A percentile compares a stretch with the other conserved stretches of the same genome.
Evolutionary conservation across 495 filamentous ascomycete species (phyloP).

Genomic region (Terfezia boudieri): DNA sequence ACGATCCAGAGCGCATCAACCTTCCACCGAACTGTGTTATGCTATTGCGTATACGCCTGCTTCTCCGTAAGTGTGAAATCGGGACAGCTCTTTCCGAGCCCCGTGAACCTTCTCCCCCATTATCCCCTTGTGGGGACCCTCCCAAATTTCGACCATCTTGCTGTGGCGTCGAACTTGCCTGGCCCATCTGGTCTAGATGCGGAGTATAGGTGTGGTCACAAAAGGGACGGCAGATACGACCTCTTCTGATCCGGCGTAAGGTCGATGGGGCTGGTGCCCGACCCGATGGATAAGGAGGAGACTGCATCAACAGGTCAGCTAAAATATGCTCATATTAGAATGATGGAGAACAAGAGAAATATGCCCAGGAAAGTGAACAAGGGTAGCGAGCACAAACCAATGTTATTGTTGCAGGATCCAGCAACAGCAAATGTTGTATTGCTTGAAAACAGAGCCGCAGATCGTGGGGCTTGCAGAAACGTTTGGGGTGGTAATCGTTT

Average conservation of each 20-base stretch:
- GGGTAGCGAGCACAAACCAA: too few relatives aligned
- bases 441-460: too few relatives aligned
- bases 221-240: not conserved
- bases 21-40: conserved; percentile 12
- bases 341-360: not conserved
- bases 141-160: conserved; percentile 3
- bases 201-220: not conserved
- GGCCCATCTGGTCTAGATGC: conserved; percentile 18
- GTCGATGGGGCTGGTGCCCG: not conserved
- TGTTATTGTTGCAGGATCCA: too few relatives aligned
- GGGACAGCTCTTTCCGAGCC: conserved; percentile 5
- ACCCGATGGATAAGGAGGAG: not conserved
- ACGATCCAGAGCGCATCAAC: conserved; percentile 8
- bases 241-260: not conserved
- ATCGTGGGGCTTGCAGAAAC: too few relatives aligned
- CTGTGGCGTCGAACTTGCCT: conserved; percentile 20
- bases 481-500: too few relatives aligned
- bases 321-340: not conserved
- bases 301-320: not conserved
- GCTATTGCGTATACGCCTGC: conserved; percentile 13
- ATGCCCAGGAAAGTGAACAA: too few relatives aligned
- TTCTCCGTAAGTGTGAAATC: conserved; percentile 12
- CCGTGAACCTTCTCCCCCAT: conserved; percentile 1
- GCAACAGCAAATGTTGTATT: too few relatives aligned
- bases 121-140: conserved; percentile 1